Evolutionary conservation across 2,329 filamentous ascomycete species (phyloP).

Genomic region (Fusarium hainanense): DNA sequence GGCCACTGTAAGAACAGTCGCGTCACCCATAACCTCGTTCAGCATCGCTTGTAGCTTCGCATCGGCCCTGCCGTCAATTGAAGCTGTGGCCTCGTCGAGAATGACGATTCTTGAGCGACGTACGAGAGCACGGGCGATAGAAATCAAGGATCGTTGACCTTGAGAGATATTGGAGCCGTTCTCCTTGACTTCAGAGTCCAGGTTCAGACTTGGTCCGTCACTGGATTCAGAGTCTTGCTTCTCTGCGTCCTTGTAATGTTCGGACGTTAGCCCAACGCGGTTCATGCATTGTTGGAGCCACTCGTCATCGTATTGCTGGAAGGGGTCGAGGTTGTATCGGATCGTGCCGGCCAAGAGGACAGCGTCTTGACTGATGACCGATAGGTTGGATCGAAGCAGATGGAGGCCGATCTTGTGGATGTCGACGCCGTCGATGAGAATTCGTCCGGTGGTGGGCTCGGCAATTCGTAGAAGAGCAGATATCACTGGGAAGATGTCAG

Average conservation of each 20-base stretch:
- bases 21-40: conserved; percentile 22
- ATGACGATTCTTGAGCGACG: conserved; percentile 18
- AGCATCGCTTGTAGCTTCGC: conserved; percentile 23
- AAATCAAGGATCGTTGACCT: conserved; percentile 20
- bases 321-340: conserved; percentile 28
- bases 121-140: conserved; percentile 24
- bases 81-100: conserved; percentile 23
- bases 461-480: conserved; percentile 18
- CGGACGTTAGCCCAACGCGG: conserved; percentile 2
- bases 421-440: conserved; percentile 22
- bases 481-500: conserved; percentile 2
- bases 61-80: conserved; percentile 25
- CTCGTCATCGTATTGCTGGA: conserved; percentile 24
- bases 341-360: conserved; percentile 25
- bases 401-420: conserved; percentile 25
- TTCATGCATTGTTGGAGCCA: conserved; percentile 22
- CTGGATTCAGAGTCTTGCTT: background rate
- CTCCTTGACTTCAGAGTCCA: conserved; percentile 28
- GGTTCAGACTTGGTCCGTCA: background rate
- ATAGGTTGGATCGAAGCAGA: conserved; percentile 20
- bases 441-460: conserved; percentile 22
- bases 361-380: conserved; percentile 31
- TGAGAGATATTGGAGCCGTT: conserved; percentile 31
- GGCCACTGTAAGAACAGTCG: conserved; percentile 37
- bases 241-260: background rate